Conservation (phyloP, 2,329 filamentous ascomycete genomes). For the Hypoxylon sp. region DNA sequence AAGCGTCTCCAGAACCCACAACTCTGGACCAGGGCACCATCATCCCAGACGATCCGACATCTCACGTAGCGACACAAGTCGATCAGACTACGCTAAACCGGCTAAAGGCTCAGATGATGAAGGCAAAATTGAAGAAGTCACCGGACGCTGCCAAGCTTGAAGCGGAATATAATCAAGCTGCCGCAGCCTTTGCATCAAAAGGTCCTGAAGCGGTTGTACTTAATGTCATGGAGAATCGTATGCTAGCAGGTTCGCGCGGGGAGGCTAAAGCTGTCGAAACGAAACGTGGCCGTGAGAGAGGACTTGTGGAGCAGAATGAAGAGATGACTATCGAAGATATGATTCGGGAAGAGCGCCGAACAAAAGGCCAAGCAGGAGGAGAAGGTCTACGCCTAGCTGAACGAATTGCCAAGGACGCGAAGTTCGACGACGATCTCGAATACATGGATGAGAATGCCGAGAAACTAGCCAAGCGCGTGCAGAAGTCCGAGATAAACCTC, state of each 20-base stretch:
- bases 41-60: constrained; percentile 68
- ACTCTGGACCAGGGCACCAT: constrained; percentile 68
- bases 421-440: constrained; percentile 92
- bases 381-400: constrained; percentile 89
- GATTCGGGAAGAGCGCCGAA: constrained; percentile 93
- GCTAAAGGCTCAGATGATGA: constrained; percentile 95
- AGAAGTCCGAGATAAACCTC: constrained; percentile 89
- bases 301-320: constrained; percentile 89
- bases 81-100: constrained; percentile 89
- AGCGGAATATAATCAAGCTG: constrained; percentile 84
- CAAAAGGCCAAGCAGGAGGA: constrained; percentile 80
- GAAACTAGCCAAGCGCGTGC: constrained; percentile 87
- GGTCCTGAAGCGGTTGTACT: constrained; percentile 82
- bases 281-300: constrained; percentile 86
- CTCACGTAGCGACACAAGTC: constrained; percentile 67
- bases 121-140: constrained; percentile 86
- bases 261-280: constrained; percentile 86
- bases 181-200: constrained; percentile 70
- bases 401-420: constrained; percentile 91
- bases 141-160: constrained; percentile 84
- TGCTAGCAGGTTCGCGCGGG: constrained; percentile 79
- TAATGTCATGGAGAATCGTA: constrained; percentile 88
- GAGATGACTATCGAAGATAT: constrained; percentile 98
- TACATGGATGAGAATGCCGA: constrained; percentile 98
- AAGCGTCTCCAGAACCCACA: constrained; percentile 52